Conservation (phyloP, 306 rosid genomes). For the Ochetophila trinervis region DNA sequence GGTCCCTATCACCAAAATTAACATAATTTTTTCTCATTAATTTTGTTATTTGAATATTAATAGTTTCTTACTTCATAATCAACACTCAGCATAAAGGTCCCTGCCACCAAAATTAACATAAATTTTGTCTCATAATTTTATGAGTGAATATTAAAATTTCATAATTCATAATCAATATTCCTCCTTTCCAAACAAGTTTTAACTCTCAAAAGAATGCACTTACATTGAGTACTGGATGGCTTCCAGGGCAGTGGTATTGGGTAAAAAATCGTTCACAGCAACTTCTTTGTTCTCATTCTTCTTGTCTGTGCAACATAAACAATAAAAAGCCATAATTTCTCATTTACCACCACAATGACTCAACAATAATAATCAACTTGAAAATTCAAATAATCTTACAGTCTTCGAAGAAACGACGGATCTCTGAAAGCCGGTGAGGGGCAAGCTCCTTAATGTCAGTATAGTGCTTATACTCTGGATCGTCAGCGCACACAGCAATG, state of each 20-base stretch:
- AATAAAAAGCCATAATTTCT: constrained; percentile 7
- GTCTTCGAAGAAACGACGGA: constrained; percentile 95
- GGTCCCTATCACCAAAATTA: constrained; percentile 75
- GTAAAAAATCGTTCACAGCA: constrained; percentile 86
- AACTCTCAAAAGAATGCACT: constrained; percentile 25
- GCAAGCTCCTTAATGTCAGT: constrained; percentile 72
- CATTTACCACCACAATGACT: neutral
- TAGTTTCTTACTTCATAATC: too few species aligned
- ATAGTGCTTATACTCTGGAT: constrained; percentile 90
- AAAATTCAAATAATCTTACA: constrained; percentile 38
- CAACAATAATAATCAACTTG: constrained; percentile 4
- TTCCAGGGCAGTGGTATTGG: constrained; percentile 61
- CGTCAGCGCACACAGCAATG: constrained; percentile 96
- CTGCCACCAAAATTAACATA: too few species aligned
- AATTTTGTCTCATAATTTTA: too few species aligned
- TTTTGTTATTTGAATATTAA: neutral
- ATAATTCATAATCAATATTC: neutral
- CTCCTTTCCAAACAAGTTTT: too few species aligned
- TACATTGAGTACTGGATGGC: constrained; percentile 90
- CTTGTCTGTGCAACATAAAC: constrained; percentile 60
- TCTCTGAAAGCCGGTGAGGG: constrained; percentile 93
- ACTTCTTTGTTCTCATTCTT: constrained; percentile 98
- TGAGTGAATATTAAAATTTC: neutral
- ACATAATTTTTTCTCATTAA: constrained; percentile 7
- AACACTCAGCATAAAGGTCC: too few species aligned